Evolutionary conservation across 164 flowering plant genomes (phyloP), one percentile per base, ranked within the genome.

Genomic region (Pachysandra terminalis): DNA sequence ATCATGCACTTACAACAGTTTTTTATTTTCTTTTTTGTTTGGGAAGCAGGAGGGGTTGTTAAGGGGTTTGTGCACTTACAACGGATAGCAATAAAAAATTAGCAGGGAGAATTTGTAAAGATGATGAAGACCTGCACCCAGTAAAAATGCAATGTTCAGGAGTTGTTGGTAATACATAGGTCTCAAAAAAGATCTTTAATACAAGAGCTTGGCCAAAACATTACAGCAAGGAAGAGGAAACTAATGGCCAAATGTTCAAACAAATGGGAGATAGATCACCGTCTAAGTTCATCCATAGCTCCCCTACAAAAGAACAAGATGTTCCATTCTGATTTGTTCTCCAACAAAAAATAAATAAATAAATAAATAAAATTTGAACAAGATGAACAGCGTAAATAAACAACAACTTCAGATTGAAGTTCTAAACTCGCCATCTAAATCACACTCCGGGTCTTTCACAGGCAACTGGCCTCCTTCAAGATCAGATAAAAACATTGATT

Each of bases 271-370:
- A 87, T 58, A 90, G 81, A 63, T 79, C 84, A 62, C 96, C 91
- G 73, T 92, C 97, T 80, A 92, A 78, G 76, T 92, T 92, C 96
- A 90, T 90, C 97, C 94, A 90, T 22, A 88, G 76, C 55, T 90
- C 90, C 62, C 97, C 97, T 91, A 73, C 69, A 79, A 59, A 54
- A 48, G 37, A 76, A 59, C 27, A 72, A 57, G 60, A 65, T n/a
- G n/a, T n/a, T 67, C 6, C n/a, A 56, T 55, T 69, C 16, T 23
- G 10, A 17, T 63, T 28, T 28, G 32, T 26, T 45, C 63, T 27
- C 40, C 59, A 35, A 56, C n/a, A 23, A 68, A n/a, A n/a, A n/a
- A n/a, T n/a, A n/a, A n/a, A n/a, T n/a, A n/a, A n/a, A n/a, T n/a
- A n/a, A n/a, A n/a, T n/a, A n/a, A n/a, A n/a, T n/a, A n/a, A n/a